A percentile compares a stretch with the other conserved stretches of the same genome.
These are phyloP conservation scores for Gracilaria caudata DNA, from an alignment of 23 red algal genomes.

Conservation along the genomic window DNA sequence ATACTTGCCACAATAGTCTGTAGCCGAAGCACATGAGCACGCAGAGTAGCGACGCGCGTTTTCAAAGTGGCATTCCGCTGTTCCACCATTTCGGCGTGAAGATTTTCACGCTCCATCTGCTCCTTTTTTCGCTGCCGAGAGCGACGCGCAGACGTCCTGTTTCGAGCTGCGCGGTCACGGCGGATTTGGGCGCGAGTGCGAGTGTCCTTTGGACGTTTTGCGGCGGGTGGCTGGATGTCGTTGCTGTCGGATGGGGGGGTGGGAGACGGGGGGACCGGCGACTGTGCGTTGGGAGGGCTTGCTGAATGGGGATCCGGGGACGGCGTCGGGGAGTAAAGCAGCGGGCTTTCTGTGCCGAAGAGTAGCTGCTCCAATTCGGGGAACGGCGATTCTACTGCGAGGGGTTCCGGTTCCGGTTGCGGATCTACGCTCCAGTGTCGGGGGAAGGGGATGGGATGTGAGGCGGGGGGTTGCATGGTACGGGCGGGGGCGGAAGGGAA, in stretches of 20 bases:
- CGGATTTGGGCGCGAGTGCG: conserved; percentile 63
- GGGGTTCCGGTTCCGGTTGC: neutral
- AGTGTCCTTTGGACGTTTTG: neutral
- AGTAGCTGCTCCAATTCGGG: neutral
- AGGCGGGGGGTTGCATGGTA: neutral
- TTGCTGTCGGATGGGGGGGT: neutral
- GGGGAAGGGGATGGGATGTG: neutral
- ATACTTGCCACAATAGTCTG: neutral
- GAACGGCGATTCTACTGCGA: neutral
- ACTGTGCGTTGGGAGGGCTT: neutral
- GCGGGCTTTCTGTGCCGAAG: neutral
- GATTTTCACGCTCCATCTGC: conserved; percentile 16
- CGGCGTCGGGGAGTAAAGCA: neutral
- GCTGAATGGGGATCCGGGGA: neutral
- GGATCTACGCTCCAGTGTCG: neutral
- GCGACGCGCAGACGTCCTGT: conserved; percentile 53
- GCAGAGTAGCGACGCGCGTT: neutral
- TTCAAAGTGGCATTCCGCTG: conserved; percentile 40
- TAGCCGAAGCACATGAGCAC: neutral
- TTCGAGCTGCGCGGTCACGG: conserved; percentile 67
- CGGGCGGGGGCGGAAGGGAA: neutral
- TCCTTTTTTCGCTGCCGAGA: conserved; percentile 63
- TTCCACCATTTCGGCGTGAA: conserved; percentile 38
- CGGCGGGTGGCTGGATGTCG: neutral
- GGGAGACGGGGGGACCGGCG: neutral